phyloP scores from a whole-genome alignment of 805 yeast species.

The Myxozyma geophila region DNA sequence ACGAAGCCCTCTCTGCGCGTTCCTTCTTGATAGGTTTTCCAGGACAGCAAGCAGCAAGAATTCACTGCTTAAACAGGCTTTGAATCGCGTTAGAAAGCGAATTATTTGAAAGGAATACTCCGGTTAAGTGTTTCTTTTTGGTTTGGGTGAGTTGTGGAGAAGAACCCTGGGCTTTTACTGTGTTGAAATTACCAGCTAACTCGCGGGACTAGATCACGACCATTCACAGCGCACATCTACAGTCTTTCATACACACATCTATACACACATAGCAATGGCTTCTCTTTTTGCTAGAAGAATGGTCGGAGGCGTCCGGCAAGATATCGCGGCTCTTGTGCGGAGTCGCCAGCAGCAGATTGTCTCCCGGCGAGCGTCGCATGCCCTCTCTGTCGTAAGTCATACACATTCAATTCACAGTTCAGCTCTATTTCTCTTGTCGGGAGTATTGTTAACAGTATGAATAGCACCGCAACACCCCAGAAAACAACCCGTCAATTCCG shows the following conservation, averaged over 20 bases:
- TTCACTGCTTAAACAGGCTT: not conserved
- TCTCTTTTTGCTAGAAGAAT: slow-evolving; percentile 20
- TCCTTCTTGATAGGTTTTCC: not conserved
- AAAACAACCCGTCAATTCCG: slow-evolving; percentile 67
- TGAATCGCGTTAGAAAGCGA: too few relatives aligned
- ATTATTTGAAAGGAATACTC: too few relatives aligned
- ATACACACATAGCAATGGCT: slow-evolving; percentile 6
- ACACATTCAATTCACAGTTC: not conserved
- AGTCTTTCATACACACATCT: not conserved
- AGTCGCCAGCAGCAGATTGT: slow-evolving; percentile 8
- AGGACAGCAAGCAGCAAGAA: not conserved
- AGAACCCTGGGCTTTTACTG: too few relatives aligned
- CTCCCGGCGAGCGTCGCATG: slow-evolving; percentile 28
- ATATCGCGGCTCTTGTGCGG: slow-evolving; percentile 11
- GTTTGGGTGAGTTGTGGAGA: too few relatives aligned
- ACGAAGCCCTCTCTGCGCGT: not conserved
- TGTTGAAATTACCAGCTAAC: too few relatives aligned
- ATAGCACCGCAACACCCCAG: slow-evolving; percentile 67
- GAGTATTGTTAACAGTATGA: too few relatives aligned
- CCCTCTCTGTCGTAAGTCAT: slow-evolving; percentile 30
- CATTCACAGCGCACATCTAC: not conserved
- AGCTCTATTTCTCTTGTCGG: not conserved
- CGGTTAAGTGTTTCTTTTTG: too few relatives aligned
- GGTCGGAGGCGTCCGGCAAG: slow-evolving; percentile 12
- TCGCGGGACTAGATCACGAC: not conserved